Conservation (phyloP, 2,329 filamentous ascomycete species). For the Trichoderma sp. region DNA sequence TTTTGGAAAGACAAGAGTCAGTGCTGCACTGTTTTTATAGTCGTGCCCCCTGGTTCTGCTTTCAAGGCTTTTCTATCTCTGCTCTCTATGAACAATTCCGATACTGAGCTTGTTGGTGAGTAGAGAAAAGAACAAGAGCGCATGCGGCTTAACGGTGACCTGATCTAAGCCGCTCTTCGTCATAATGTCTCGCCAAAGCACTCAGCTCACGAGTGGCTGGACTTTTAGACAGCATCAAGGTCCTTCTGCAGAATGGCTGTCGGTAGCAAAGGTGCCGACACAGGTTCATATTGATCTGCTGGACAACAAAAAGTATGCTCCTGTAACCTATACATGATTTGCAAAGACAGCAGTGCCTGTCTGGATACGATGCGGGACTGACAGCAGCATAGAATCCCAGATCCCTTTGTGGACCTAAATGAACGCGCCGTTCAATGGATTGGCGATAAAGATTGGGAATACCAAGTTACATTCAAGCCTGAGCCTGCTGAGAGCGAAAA, state of each 20-base stretch:
- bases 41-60: not conserved
- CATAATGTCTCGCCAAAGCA: slow-evolving; percentile 22
- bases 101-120: not conserved
- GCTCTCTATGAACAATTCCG: not conserved
- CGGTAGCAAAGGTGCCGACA: slow-evolving; percentile 42
- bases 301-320: slow-evolving; percentile 41
- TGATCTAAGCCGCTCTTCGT: not conserved
- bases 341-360: not conserved
- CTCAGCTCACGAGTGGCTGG: slow-evolving; percentile 35
- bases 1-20: not conserved
- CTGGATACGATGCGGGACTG: not conserved
- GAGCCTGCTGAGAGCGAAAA: slow-evolving; percentile 14
- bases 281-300: slow-evolving; percentile 46
- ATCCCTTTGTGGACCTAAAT: slow-evolving; percentile 65
- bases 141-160: not conserved
- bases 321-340: not conserved
- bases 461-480: slow-evolving; percentile 49
- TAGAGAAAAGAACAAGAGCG: not conserved
- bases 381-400: slow-evolving; percentile 46
- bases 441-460: slow-evolving; percentile 64
- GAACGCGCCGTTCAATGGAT: slow-evolving; percentile 65
- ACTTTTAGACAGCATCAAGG: slow-evolving; percentile 35
- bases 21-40: not conserved
- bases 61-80: not conserved
- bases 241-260: slow-evolving; percentile 40